A percentile compares a stretch with the other conserved stretches of the same genome.
phyloP scores from a whole-genome alignment of 768 basidiomycete species.

The Boletus rubroflammeus region DNA sequence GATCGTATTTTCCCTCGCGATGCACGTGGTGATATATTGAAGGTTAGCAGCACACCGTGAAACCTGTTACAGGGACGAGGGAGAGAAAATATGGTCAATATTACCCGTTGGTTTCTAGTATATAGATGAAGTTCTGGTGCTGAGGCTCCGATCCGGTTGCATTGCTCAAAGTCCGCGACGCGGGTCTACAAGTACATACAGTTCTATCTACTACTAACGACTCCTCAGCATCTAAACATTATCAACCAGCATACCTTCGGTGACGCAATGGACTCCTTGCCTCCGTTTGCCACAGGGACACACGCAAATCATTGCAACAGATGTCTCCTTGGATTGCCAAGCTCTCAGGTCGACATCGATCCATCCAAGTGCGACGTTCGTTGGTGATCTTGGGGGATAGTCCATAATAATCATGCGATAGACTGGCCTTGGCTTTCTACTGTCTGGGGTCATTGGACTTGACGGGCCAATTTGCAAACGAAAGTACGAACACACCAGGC shows the following conservation, averaged over 20 bases:
- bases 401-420: conserved; percentile 30
- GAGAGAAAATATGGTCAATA: background rate
- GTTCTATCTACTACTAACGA: background rate
- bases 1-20: background rate
- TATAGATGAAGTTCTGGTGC: background rate
- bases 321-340: conserved; percentile 69
- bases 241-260: background rate
- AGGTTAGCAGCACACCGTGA: background rate
- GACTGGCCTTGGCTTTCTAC: conserved; percentile 86
- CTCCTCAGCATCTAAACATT: background rate
- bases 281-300: conserved; percentile 40
- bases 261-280: conserved; percentile 13
- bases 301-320: conserved; percentile 67
- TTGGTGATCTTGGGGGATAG: conserved; percentile 13
- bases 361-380: conserved; percentile 55
- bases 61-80: background rate
- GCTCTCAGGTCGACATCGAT: conserved; percentile 66
- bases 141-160: too few relatives aligned
- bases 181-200: background rate
- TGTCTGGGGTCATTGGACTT: conserved; percentile 83
- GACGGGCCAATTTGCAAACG: conserved; percentile 42
- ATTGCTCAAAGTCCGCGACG: background rate
- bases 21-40: too few relatives aligned
- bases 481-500: conserved; percentile 47
- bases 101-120: background rate